Evolutionary conservation across 2,329 filamentous ascomycete species (phyloP).

Genomic region (Apiospora malaysiana): DNA sequence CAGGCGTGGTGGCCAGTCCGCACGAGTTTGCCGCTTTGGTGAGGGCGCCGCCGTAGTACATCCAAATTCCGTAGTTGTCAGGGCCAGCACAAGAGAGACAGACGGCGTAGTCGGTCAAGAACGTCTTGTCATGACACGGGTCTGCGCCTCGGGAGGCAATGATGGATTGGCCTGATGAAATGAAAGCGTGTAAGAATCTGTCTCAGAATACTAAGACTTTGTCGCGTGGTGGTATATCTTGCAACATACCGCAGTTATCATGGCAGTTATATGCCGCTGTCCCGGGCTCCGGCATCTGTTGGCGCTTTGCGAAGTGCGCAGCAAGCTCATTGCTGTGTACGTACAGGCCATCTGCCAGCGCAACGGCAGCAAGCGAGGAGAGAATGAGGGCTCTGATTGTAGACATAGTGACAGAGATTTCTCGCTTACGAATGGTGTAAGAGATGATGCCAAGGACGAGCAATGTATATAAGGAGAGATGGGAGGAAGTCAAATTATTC

Average conservation of each 20-base stretch:
- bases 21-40: slow-evolving; percentile 35
- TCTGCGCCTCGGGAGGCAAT: slow-evolving; percentile 41
- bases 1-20: slow-evolving; percentile 16
- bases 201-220: no score
- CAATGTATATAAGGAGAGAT: no score
- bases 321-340: slow-evolving; percentile 31
- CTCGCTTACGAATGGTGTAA: slow-evolving; percentile 21
- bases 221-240: no score
- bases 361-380: slow-evolving; percentile 26
- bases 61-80: slow-evolving; percentile 51
- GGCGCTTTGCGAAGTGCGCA: slow-evolving; percentile 40
- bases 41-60: slow-evolving; percentile 47
- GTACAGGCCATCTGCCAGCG: slow-evolving; percentile 24
- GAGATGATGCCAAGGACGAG: not conserved
- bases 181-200: slow-evolving; percentile 13
- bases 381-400: slow-evolving; percentile 24
- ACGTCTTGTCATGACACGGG: slow-evolving; percentile 46
- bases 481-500: no score
- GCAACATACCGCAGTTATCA: slow-evolving; percentile 53
- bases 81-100: slow-evolving; percentile 49
- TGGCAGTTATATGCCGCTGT: slow-evolving; percentile 54
- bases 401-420: not conserved
- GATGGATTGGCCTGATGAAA: slow-evolving; percentile 38
- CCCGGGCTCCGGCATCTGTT: slow-evolving; percentile 44
- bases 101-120: slow-evolving; percentile 47